Conservation (phyloP, 148 eudicot genomes). For the Linanthus parryae region DNA sequence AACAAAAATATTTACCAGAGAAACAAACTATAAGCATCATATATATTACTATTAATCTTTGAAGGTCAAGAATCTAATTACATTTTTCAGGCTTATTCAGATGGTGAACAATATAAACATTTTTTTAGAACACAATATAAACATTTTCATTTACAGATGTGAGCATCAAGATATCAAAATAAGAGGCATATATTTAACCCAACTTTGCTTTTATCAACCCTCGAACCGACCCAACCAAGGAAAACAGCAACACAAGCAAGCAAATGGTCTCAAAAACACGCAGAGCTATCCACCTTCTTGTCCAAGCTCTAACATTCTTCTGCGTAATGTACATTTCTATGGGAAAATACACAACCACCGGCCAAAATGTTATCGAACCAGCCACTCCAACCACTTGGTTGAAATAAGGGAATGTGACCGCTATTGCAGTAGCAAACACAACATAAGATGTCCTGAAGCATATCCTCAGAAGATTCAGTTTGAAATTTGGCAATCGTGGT, state of each 20-base stretch:
- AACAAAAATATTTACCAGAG: too few relatives aligned
- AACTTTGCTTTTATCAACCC: constrained; percentile 41
- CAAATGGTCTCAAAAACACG: constrained; percentile 51
- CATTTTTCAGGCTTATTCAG: too few relatives aligned
- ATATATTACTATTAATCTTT: too few relatives aligned
- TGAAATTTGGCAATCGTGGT: constrained; percentile 41
- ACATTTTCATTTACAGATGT: too few relatives aligned
- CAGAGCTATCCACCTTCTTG: constrained; percentile 51
- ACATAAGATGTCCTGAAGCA: constrained; percentile 81
- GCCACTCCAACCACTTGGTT: constrained; percentile 72
- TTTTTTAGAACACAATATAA: too few relatives aligned
- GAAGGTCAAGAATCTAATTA: too few relatives aligned
- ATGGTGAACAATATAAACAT: too few relatives aligned
- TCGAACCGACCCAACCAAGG: constrained; percentile 66
- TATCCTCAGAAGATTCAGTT: constrained; percentile 63
- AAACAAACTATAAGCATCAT: too few relatives aligned
- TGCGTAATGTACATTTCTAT: constrained; percentile 73
- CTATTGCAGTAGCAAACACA: constrained; percentile 46
- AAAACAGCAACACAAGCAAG: constrained; percentile 57
- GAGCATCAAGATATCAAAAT: too few relatives aligned
- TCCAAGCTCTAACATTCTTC: constrained; percentile 48
- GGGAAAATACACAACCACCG: constrained; percentile 77
- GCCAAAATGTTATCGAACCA: constrained; percentile 78
- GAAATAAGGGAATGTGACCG: constrained; percentile 92
- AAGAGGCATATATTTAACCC: too few relatives aligned